Percentiles rank a stretch among this genome's conserved stretches.
Evolutionary conservation across 2,329 filamentous ascomycete genomes (phyloP).

Genomic region (Mycosphaerella arachidis): DNA sequence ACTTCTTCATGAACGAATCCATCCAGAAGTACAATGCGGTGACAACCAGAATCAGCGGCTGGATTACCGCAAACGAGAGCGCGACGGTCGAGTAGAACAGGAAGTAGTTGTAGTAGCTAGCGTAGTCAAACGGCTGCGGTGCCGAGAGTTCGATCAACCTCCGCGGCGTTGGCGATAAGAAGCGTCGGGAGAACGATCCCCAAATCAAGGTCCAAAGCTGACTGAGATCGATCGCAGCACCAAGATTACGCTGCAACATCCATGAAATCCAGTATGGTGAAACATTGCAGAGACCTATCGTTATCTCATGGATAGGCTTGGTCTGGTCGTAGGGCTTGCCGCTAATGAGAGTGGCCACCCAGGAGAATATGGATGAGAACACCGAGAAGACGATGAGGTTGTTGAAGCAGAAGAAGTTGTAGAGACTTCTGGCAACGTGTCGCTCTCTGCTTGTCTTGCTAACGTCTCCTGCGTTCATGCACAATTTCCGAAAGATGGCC

Average conservation of each 20-base stretch:
- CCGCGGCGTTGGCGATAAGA: slow-evolving; percentile 80
- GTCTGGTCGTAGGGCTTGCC: slow-evolving; percentile 57
- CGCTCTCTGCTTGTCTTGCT: slow-evolving; percentile 90
- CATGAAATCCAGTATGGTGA: slow-evolving; percentile 94
- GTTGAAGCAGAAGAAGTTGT: slow-evolving; percentile 96
- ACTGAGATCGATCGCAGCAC: slow-evolving; percentile 87
- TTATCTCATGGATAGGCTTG: slow-evolving; percentile 59
- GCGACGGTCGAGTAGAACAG: slow-evolving; percentile 89
- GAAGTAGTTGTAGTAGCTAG: slow-evolving; percentile 97
- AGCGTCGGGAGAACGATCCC: slow-evolving; percentile 79
- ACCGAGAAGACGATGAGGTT: slow-evolving; percentile 91
- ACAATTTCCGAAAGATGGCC: slow-evolving; percentile 82
- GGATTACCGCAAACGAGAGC: slow-evolving; percentile 76
- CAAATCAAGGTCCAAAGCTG: slow-evolving; percentile 81
- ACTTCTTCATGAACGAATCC: slow-evolving; percentile 90
- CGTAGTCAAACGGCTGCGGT: slow-evolving; percentile 88
- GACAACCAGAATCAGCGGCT: slow-evolving; percentile 80
- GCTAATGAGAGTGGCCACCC: slow-evolving; percentile 56
- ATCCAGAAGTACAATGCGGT: slow-evolving; percentile 85
- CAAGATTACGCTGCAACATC: slow-evolving; percentile 86
- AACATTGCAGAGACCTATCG: slow-evolving; percentile 72
- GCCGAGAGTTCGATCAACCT: slow-evolving; percentile 90
- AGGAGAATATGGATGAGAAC: slow-evolving; percentile 77
- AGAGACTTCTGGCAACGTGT: slow-evolving; percentile 85
- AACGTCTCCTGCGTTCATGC: slow-evolving; percentile 76